Base-by-base conservation (phyloP, 331 rosid genomes). In the Erythrophleum ivorense region DNA sequence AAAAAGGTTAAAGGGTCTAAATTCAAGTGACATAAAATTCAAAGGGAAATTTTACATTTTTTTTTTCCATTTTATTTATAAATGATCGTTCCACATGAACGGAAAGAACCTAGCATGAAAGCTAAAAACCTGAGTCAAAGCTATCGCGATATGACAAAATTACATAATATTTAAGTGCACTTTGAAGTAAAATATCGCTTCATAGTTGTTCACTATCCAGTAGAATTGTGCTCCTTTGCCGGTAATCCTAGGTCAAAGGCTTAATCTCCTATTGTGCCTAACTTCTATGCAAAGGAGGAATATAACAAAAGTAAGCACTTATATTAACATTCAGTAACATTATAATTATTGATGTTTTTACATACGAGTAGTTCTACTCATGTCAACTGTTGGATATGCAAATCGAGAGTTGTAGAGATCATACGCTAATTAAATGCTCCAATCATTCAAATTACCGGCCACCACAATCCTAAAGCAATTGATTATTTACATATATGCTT, bases 331-430 rank as follows among this genome's bases (percentile, higher is more conserved):
- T 49, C 43, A 21, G 64, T 49, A 49, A 73, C 18, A 34, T 33
- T 41, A 9, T 50, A 50, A 50, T 50, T 50, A 4, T 50, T n/a
- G 31, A 41, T 62, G n/a, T 31, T 62, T 31, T 62, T 31, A 60
- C 13, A 40, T 9, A 18, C 21, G 40, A 9, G 29, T 18, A 18
- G 16, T 40, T 67, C 5, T 18, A 40, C 49, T 3, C n/a, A 43
- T n/a, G 36, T 34, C 45, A 52, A 73, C 38, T 54, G 66, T 55
- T 24, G 13, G 11, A 77, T 60, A 33, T 77, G 40, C 64, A 64
- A 52, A 66, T 9, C n/a, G 15, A 19, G 9, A 24, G 67, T 59
- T 24, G 13, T 13, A 60, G 11, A 60, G 16, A 60, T 60, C 40
- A 29, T 4, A 24, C 11, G 31, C 38, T 46, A n/a, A n/a, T n/a